Evolutionary conservation across 139 green algal genomes (phyloP).

Genomic region (Ulvella scutata): DNA sequence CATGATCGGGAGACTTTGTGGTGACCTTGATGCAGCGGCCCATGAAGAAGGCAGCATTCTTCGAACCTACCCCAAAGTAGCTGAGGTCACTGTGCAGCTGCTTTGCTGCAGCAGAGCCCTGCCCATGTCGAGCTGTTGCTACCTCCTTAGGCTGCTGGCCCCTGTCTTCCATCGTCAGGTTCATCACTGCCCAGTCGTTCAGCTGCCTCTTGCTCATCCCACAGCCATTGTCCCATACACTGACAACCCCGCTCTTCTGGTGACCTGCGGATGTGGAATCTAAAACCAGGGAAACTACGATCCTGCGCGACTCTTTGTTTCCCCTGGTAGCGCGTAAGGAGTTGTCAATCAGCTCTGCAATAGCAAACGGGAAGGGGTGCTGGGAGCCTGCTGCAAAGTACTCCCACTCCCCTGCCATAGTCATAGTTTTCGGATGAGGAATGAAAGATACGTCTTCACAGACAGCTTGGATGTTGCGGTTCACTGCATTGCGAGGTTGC

Average conservation of each 20-base stretch:
- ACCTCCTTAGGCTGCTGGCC: constrained; percentile 14
- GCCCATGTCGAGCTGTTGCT: neutral
- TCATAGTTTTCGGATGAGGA: constrained; percentile 69
- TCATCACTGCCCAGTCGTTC: constrained; percentile 71
- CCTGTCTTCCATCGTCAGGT: constrained; percentile 61
- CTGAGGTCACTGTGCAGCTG: constrained; percentile 54
- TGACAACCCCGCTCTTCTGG: constrained; percentile 25
- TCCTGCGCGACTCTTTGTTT: constrained; percentile 13
- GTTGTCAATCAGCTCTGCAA: constrained; percentile 74
- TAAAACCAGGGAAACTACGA: constrained; percentile 33
- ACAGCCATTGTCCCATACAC: constrained; percentile 51
- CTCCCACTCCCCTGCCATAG: constrained; percentile 65
- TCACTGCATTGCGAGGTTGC: neutral
- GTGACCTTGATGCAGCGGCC: constrained; percentile 43
- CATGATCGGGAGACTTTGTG: constrained; percentile 20
- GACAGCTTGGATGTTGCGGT: neutral
- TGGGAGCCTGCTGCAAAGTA: constrained; percentile 65
- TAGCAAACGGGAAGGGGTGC: constrained; percentile 54
- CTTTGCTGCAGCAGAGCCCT: constrained; percentile 17
- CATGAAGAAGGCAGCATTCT: constrained; percentile 72
- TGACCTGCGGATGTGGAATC: constrained; percentile 3
- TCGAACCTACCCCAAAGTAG: constrained; percentile 65
- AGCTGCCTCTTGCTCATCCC: constrained; percentile 52
- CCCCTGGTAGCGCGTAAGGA: constrained; percentile 41
- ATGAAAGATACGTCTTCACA: constrained; percentile 39